A percentile compares a stretch with the other conserved stretches of the same genome.
Evolutionary conservation across 768 basidiomycete species (phyloP).

Genomic region (Mycena latifolia): DNA sequence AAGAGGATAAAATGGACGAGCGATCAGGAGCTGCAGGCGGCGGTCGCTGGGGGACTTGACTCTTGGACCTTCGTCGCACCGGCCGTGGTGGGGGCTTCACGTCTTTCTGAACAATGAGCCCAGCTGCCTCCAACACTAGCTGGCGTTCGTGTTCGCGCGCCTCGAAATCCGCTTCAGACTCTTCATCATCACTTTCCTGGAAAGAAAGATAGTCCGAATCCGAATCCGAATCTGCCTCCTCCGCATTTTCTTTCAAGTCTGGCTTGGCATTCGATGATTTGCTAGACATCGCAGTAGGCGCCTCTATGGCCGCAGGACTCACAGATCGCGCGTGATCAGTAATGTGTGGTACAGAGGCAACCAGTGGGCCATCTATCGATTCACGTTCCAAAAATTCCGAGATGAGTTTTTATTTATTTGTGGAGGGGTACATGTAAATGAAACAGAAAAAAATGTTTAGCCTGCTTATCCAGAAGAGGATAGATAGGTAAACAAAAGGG

Average conservation of each 20-base stretch:
- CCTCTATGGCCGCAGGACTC: constrained; percentile 22
- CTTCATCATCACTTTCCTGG: constrained; percentile 57
- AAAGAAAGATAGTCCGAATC: constrained; percentile 60
- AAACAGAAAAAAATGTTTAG: constrained; percentile 82
- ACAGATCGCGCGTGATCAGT: constrained; percentile 13
- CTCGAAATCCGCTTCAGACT: constrained; percentile 64
- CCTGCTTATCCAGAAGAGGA: constrained; percentile 69
- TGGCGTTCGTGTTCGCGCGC: constrained; percentile 82
- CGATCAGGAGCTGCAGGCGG: constrained; percentile 62
- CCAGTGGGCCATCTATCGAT: constrained; percentile 1
- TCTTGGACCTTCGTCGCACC: constrained; percentile 45
- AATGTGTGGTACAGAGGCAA: constrained; percentile 13
- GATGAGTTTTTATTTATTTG: constrained; percentile 31
- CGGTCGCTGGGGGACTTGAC: constrained; percentile 51
- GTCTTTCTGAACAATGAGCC: constrained; percentile 80
- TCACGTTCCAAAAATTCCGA: neutral
- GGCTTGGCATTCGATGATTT: constrained; percentile 8
- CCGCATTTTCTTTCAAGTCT: constrained; percentile 34
- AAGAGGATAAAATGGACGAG: constrained; percentile 43
- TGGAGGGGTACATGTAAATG: constrained; percentile 60
- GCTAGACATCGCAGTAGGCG: neutral
- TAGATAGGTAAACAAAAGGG: constrained; percentile 68
- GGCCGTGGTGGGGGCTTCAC: constrained; percentile 62
- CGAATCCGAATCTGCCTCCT: constrained; percentile 37
- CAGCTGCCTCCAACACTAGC: constrained; percentile 90